Percentiles rank a stretch among this genome's conserved stretches.
Evolutionary conservation across 352 stramenopile species (phyloP).

Genomic region (Globisporangium uncinulatum): DNA sequence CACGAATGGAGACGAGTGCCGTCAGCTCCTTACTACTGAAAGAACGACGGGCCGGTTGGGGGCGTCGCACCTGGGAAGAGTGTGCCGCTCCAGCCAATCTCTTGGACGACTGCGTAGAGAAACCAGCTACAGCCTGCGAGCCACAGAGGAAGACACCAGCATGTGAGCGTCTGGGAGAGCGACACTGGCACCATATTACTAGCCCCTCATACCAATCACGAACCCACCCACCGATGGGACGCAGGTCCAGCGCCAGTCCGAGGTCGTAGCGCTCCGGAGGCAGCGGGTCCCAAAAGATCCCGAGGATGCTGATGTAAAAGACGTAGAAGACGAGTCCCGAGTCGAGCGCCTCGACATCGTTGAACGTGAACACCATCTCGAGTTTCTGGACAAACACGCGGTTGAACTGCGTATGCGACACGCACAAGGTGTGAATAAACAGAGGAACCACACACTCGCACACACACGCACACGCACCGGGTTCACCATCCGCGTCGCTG

Average conservation of each 20-base stretch:
- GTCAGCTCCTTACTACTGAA: too few relatives aligned
- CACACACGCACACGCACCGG: slow-evolving; percentile 36
- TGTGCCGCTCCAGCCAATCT: slow-evolving; percentile 84
- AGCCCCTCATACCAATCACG: too few relatives aligned
- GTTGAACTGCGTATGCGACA: slow-evolving; percentile 54
- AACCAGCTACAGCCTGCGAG: slow-evolving; percentile 80
- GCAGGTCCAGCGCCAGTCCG: slow-evolving; percentile 60
- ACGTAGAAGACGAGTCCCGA: slow-evolving; percentile 86
- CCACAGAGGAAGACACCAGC: neutral
- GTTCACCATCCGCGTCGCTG: slow-evolving; percentile 84
- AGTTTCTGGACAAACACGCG: slow-evolving; percentile 77
- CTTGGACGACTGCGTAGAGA: slow-evolving; percentile 70
- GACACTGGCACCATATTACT: neutral
- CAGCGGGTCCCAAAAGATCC: slow-evolving; percentile 84
- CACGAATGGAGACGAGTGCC: too few relatives aligned
- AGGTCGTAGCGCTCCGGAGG: slow-evolving; percentile 77
- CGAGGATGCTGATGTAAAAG: slow-evolving; percentile 76
- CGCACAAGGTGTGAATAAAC: neutral
- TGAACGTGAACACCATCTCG: slow-evolving; percentile 87
- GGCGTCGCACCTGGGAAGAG: slow-evolving; percentile 67
- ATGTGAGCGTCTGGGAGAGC: neutral
- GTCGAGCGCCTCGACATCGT: slow-evolving; percentile 80
- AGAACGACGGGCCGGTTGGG: too few relatives aligned
- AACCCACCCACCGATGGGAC: slow-evolving; percentile 43
- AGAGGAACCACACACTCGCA: neutral